A percentile compares a stretch with the other conserved stretches of the same genome.
Conservation (phyloP, 2,329 filamentous ascomycete genomes). For the Botryotinia convoluta region DNA sequence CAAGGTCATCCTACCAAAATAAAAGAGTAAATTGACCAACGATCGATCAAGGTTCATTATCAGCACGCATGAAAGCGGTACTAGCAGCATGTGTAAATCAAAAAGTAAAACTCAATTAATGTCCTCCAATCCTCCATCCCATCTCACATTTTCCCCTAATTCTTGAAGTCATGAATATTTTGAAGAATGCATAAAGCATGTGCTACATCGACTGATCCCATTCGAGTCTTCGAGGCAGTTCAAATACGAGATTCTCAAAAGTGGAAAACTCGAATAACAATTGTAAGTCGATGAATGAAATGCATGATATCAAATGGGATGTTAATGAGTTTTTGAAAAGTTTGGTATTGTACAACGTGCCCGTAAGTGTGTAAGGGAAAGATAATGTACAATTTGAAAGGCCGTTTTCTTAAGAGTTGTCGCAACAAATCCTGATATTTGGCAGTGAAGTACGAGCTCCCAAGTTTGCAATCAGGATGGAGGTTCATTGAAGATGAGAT, state of each 20-base stretch:
- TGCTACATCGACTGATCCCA: not conserved
- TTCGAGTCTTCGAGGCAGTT: not conserved
- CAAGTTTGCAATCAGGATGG: not conserved
- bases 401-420: not conserved
- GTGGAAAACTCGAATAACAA: not conserved
- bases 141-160: not conserved
- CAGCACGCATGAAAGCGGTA: not conserved
- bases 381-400: constrained; percentile 27
- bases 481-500: not conserved
- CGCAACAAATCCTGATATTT: not conserved
- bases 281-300: not conserved
- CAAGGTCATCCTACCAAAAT: constrained; percentile 1
- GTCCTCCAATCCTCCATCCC: not conserved
- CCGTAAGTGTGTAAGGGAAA: constrained; percentile 20
- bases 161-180: not conserved
- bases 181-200: not conserved
- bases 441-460: not conserved
- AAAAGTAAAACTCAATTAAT: not conserved
- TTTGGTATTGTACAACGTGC: constrained; percentile 27
- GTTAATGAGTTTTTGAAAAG: not conserved
- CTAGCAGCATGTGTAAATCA: constrained; percentile 9
- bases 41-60: not conserved
- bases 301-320: not conserved
- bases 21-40: constrained; percentile 1
- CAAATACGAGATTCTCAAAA: not conserved